Conservation (phyloP, 2,329 filamentous ascomycete genomes). For the Aspergillus sp. region DNA sequence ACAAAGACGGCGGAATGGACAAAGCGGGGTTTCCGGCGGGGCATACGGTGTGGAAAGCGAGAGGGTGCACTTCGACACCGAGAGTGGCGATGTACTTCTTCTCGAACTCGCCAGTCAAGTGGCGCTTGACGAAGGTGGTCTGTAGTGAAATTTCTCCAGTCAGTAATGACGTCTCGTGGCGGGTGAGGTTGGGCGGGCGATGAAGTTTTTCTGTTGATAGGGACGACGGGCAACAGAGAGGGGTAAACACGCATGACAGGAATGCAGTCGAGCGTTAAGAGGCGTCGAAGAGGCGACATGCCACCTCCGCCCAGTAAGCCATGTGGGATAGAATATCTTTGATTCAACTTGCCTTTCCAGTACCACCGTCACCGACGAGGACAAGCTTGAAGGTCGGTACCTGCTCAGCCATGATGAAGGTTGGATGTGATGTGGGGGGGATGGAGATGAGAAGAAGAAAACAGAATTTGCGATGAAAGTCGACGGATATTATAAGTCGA, state of each 20-base stretch:
- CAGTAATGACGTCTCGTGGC: constrained; percentile 9
- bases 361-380: constrained; percentile 98
- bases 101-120: constrained; percentile 99
- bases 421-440: constrained; percentile 16
- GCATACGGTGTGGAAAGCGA: constrained; percentile 95
- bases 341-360: constrained; percentile 79
- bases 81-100: constrained; percentile 99
- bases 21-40: constrained; percentile 37
- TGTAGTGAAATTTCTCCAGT: constrained; percentile 43
- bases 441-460: constrained; percentile 18
- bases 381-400: constrained; percentile 98
- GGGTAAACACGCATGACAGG: constrained; percentile 15
- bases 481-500: constrained; percentile 21
- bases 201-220: constrained; percentile 28
- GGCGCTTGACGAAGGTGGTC: constrained; percentile 99
- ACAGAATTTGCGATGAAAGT: constrained; percentile 5
- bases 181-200: constrained; percentile 21
- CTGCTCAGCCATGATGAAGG: constrained; percentile 62
- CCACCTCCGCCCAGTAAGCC: background rate
- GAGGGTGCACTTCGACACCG: constrained; percentile 98
- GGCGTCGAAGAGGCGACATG: background rate
- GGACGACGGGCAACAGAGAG: constrained; percentile 23
- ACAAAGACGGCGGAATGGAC: constrained; percentile 17
- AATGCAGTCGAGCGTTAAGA: background rate
- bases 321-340: background rate